These are phyloP conservation scores for Fraxinus greggii DNA, from an alignment of 305 asterid genomes.

Conservation along the genomic window DNA sequence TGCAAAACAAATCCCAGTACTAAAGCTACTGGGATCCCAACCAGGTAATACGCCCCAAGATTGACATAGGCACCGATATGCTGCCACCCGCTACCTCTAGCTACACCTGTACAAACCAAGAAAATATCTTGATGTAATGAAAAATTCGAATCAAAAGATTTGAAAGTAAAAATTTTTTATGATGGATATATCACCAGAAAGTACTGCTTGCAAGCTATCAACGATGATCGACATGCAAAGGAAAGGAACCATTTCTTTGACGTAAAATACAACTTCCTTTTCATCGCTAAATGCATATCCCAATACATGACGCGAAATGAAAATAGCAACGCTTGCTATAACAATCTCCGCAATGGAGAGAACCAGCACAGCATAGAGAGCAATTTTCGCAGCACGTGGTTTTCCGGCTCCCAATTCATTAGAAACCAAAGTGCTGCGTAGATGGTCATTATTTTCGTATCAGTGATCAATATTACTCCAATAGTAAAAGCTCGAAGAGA, in stretches of 20 bases:
- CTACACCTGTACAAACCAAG: slow-evolving; percentile 37
- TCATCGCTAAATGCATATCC: slow-evolving; percentile 48
- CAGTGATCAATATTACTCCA: background rate
- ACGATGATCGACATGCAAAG: slow-evolving; percentile 45
- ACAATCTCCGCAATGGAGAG: slow-evolving; percentile 37
- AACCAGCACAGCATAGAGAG: slow-evolving; percentile 34
- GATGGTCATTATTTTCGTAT: background rate
- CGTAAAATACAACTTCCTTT: slow-evolving; percentile 38
- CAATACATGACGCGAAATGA: slow-evolving; percentile 32
- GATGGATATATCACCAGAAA: slow-evolving; percentile 39
- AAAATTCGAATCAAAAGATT: background rate
- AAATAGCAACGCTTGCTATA: slow-evolving; percentile 37
- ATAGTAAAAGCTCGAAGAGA: background rate
- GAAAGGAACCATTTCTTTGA: slow-evolving; percentile 44
- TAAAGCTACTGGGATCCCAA: slow-evolving; percentile 52
- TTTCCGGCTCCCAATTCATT: slow-evolving; percentile 65
- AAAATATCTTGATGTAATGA: background rate
- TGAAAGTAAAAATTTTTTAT: background rate
- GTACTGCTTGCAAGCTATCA: slow-evolving; percentile 43
- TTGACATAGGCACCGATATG: slow-evolving; percentile 61
- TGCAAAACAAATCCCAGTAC: slow-evolving; percentile 42
- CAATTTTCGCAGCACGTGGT: slow-evolving; percentile 41
- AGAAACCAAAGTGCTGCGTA: slow-evolving; percentile 44
- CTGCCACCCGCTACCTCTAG: slow-evolving; percentile 70
- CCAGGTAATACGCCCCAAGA: slow-evolving; percentile 52